These are phyloP conservation scores for Cairneyella variabilis DNA, from an alignment of 495 filamentous ascomycete species.

Conservation along the genomic window DNA sequence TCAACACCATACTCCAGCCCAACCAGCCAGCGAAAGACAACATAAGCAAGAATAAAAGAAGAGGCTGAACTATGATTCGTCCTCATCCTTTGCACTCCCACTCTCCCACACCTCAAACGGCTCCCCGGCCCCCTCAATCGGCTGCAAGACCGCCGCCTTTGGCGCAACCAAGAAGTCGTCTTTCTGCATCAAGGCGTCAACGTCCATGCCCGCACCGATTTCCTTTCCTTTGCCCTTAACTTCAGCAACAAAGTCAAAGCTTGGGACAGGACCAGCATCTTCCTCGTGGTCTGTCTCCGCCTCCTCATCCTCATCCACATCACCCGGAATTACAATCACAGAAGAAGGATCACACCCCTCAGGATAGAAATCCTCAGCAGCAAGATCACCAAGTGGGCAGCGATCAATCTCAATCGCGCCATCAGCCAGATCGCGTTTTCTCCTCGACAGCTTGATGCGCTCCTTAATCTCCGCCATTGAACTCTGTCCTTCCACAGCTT, in stretches of 20 bases:
- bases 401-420: constrained; percentile 49
- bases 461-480: constrained; percentile 35
- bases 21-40: too few species aligned
- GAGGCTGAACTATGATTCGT: constrained; percentile 14
- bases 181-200: constrained; percentile 48
- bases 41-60: too few species aligned
- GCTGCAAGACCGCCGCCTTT: constrained; percentile 42
- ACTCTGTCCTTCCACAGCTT: constrained; percentile 28
- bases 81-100: constrained; percentile 45
- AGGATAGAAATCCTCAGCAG: constrained; percentile 68
- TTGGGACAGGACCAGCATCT: constrained; percentile 11
- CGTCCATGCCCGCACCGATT: constrained; percentile 28
- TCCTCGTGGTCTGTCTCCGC: not conserved
- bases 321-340: constrained; percentile 1
- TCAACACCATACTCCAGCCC: too few species aligned
- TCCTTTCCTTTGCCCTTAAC: constrained; percentile 27
- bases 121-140: constrained; percentile 48
- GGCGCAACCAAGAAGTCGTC: constrained; percentile 29
- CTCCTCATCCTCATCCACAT: constrained; percentile 10
- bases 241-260: constrained; percentile 32
- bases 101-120: constrained; percentile 65
- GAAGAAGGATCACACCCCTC: constrained; percentile 38
- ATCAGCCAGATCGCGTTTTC: constrained; percentile 10
- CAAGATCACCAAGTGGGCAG: constrained; percentile 66
- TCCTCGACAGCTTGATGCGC: constrained; percentile 1